Conservation (phyloP, 441 rosid genomes). For the Capsella rubella region DNA sequence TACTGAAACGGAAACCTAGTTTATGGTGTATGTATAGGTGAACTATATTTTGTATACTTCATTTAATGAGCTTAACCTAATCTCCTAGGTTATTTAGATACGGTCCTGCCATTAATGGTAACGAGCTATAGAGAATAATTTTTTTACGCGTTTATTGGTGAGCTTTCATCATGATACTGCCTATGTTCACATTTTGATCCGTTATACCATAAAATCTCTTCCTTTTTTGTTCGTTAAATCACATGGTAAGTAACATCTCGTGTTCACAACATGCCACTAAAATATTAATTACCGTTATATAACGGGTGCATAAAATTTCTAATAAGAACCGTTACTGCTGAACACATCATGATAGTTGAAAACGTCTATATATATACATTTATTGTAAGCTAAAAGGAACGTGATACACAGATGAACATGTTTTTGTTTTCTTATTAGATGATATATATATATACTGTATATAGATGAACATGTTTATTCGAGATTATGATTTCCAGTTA, state of each 20-base stretch:
- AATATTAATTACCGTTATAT: conserved; percentile 25
- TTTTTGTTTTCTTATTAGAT: not conserved
- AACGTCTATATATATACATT: conserved; percentile 2
- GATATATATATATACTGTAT: not conserved
- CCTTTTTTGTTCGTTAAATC: conserved; percentile 3
- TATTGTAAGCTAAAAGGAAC: conserved; percentile 1
- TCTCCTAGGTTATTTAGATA: conserved; percentile 31
- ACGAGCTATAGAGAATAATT: conserved; percentile 18
- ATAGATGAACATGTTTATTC: conserved; percentile 7
- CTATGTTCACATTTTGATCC: conserved; percentile 41
- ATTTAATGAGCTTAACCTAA: conserved; percentile 32
- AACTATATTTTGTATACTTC: conserved; percentile 2
- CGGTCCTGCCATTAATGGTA: conserved; percentile 27
- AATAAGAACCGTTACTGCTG: conserved; percentile 20
- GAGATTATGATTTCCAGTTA: conserved; percentile 1
- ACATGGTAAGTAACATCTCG: conserved; percentile 34
- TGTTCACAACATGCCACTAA: conserved; percentile 36
- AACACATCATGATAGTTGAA: conserved; percentile 9
- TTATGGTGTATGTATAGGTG: conserved; percentile 22
- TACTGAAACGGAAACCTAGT: conserved; percentile 33
- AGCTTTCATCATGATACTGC: conserved; percentile 18
- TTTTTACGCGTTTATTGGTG: conserved; percentile 34
- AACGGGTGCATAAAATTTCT: conserved; percentile 27
- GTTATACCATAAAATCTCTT: conserved; percentile 15
- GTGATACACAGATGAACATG: not conserved